Evolutionary conservation across 345 rosid genomes (phyloP), one percentile per base, ranked within the genome.

Genomic region (Syzygium jambos): DNA sequence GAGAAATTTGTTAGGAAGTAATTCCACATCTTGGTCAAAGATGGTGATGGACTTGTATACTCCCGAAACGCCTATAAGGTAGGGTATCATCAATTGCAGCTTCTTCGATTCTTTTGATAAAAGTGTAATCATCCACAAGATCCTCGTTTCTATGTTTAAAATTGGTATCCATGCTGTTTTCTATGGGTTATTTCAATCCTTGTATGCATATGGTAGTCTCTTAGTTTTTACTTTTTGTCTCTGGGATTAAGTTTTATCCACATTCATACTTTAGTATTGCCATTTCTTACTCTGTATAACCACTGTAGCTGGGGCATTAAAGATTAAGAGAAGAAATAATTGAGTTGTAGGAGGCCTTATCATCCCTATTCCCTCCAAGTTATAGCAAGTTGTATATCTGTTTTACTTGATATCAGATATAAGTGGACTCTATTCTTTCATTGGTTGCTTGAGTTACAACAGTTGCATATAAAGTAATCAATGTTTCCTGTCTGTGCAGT

Each of bases 21-120:
- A 87, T 90, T 77, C 92, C 34, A 63, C 94, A 53, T 87, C 95
- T 52, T 98, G 99, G 99, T 90, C 96, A 54, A 96, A 94, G 94
- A 90, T 95, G 91, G 99, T 98, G 85, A 86, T 93, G 89, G 97
- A 93, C 88, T 82, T 98, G 95, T 93, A 96, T 52, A 94, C 96
- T 46, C 95, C 94, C 55, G 98, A 97, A 88, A 94, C 96, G 59
- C 89, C 95, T 78, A 6, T 90, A 51, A 93, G 99, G 99, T 98
- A 89, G 86, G 54, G n/a, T 43, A 46, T 78, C 52, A 54, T 82
- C n/a, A 8, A 80, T 29, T 73, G 56, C 85, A 41, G 55, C 53
- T 43, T 49, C 46, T 43, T 17, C 17, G 15, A 85, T 86, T 65
- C 86, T n/a, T 85, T 65, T 55, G 27, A 51, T 73, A 10, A 54